Evolutionary conservation across 495 filamentous ascomycete genomes (phyloP).

Genomic region (Beverwykella pulmonaria): DNA sequence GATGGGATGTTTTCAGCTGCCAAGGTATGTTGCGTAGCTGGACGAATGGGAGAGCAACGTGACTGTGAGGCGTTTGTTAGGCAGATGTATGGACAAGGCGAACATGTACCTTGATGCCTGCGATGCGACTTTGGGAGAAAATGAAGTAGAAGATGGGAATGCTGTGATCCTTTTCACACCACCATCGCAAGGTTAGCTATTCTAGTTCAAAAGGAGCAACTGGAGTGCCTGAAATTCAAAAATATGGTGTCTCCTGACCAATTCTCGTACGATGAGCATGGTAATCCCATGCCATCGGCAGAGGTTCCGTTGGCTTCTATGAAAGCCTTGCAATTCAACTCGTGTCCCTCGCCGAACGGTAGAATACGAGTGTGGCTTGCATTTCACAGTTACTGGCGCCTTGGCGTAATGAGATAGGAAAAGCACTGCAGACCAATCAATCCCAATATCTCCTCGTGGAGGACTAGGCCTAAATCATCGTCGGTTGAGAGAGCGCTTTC

Average conservation of each 20-base stretch:
- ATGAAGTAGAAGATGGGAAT: no score
- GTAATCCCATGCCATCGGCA: background rate
- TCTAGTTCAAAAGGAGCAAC: no score
- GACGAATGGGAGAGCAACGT: background rate
- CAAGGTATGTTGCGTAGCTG: background rate
- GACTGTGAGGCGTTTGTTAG: background rate
- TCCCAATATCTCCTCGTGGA: no score
- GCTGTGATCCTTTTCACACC: no score
- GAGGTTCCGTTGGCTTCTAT: background rate
- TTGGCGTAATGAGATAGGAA: background rate
- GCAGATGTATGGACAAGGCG: no score
- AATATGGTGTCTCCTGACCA: no score
- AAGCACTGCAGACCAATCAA: background rate
- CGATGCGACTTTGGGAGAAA: background rate
- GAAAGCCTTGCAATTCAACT: background rate
- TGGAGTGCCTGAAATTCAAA: no score
- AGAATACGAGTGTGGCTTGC: background rate
- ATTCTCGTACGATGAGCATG: no score
- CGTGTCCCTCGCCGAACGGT: background rate
- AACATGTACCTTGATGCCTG: background rate
- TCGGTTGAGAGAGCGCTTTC: no score
- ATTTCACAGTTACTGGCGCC: background rate
- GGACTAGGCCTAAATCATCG: no score
- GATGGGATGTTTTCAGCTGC: constrained; percentile 3
- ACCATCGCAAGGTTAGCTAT: no score